phyloP scores from a whole-genome alignment of 768 basidiomycete genomes.

The Filobasidium floriforme region DNA sequence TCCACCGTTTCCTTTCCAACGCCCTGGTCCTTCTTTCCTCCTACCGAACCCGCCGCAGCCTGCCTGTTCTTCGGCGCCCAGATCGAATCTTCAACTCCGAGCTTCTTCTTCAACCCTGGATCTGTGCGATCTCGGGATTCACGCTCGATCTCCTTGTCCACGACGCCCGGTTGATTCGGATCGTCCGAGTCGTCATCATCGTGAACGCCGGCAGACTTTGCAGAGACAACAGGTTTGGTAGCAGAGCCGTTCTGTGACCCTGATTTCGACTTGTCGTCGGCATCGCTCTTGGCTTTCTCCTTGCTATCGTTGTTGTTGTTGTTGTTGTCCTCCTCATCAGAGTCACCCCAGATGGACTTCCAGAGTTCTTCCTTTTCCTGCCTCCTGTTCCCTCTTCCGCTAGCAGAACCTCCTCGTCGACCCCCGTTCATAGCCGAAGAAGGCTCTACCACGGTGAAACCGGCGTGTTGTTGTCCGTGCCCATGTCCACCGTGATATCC shows the following conservation, averaged over 20 bases:
- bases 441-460: no score
- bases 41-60: neutral
- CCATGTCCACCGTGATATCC: no score
- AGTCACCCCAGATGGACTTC: neutral
- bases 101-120: neutral
- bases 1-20: neutral
- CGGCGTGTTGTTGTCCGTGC: no score
- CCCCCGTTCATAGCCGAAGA: neutral
- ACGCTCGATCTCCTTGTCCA: no score
- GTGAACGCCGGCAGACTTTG: neutral
- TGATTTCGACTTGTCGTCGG: no score
- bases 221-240: neutral
- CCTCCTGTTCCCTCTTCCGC: neutral
- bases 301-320: neutral
- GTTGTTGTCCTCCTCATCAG: neutral
- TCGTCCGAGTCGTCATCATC: neutral
- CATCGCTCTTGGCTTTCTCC: neutral
- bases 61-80: conserved; percentile 1
- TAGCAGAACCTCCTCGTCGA: neutral
- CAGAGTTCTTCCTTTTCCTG: neutral
- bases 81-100: neutral
- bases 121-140: no score
- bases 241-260: no score
- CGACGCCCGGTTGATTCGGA: no score
- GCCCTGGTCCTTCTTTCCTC: neutral